Evolutionary conservation across 169 alveolate genomes (phyloP), one percentile per base, ranked within the genome.

Genomic region (Cryptosporidium sp.): DNA sequence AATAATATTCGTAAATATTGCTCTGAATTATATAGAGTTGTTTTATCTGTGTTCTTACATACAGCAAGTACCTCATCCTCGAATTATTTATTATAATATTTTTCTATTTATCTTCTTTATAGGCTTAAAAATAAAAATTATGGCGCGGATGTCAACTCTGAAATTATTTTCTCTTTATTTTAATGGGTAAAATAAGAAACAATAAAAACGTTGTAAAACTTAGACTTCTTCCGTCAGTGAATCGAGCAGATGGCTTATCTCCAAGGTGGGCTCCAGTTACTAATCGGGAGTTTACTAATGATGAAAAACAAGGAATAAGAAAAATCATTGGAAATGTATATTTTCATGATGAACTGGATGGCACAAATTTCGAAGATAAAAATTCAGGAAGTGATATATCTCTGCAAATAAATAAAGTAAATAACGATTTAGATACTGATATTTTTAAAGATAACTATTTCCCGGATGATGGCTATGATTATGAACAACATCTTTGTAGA

Each of bases 381-480:
- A n/a, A 65, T n/a, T 16, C 1, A 5, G 51, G 7, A 6, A 37
- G 3, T 10, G 18, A 33, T 23, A 6, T 16, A 1, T 14, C 50
- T 10, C 0, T 29, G 7, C 71, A 33, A 33, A 7, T 14, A n/a
- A 9, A n/a, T 35, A 10, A 14, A 65, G 10, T 12, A 59, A 31
- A 59, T 6, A 37, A 37, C 3, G 43, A 14, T 33, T 18, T 16
- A 0, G 31, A 37, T 31, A n/a, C 26, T 3, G 41, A 65, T 26
- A n/a, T 65, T 35, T 65, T 37, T 29, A 65, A 65, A 33, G 71
- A 65, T 65, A 33, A 37, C 50, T 80, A 80, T 18, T 80, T 80
- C 39, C 89, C 89, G 16, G 89, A 80, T 35, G 89, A 80, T 80
- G 89, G 89, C 4, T 80, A 80, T 18, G 75, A 80, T 80, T 80